Evolutionary conservation across 805 yeast species (phyloP), one percentile per base, ranked within the genome.

Genomic region (Kazachstania africana): DNA sequence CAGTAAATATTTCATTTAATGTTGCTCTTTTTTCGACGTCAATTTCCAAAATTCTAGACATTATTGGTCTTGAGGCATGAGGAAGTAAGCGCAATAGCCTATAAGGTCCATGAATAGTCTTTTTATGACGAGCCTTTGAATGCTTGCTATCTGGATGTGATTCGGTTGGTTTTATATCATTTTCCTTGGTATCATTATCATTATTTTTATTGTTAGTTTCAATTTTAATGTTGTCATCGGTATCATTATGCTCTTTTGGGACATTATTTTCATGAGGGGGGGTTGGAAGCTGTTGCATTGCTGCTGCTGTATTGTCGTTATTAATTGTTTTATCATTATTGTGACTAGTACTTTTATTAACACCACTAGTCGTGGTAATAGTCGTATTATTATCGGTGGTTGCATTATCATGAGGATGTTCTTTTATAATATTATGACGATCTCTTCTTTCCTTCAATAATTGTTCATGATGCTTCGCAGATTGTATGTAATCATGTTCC

Each of bases 81-180:
- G 94, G 94, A 23, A 81, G 57, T 31, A 81, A 59, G 57, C 94
- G 70, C 77, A 81, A 72, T 41, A 81, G 60, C 50, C 94, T 64
- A 57, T 81, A 81, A 8, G 91, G 88, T 5, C 94, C 94, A 46
- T 79, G 85, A 16, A 79, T 72, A 39, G 74, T 76, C 43, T 70
- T 72, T 34, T 45, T 52, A 40, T 66, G 63, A 37, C 60, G 60
- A 14, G 20, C 6, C 6, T 23, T 10, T 23, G 25, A 32, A 5
- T 34, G 30, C 6, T 36, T 32, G 16, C 30, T 10, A n/a, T 24
- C 14, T 2, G 48, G 24, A 4, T 49, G 42, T 21, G 28, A 5
- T 12, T 28, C 22, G 5, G 32, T 27, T 5, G 49, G 42, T 34
- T 43, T 43, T 1, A 28, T 16, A 23, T 43, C 48, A 10, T 26